Evolutionary conservation across 1,284 basidiomycete genomes (phyloP).

Genomic region (Anthracocystis setariae): DNA sequence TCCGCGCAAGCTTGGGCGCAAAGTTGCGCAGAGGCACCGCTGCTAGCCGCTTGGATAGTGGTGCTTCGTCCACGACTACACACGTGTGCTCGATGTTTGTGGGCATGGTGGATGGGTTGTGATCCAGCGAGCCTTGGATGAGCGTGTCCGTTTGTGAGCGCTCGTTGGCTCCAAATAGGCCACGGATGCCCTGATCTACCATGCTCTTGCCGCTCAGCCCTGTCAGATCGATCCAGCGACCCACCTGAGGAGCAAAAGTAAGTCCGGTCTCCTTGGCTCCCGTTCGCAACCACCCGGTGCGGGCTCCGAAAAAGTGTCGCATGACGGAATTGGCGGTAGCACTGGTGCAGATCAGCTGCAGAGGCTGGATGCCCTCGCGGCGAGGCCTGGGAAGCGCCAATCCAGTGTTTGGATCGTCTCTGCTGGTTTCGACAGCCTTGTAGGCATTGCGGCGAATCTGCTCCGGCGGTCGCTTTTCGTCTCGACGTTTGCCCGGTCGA

Average conservation of each 20-base stretch:
- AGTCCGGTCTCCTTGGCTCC: slow-evolving; percentile 48
- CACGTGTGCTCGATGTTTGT: slow-evolving; percentile 58
- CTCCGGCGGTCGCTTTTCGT: slow-evolving; percentile 55
- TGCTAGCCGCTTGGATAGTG: slow-evolving; percentile 20
- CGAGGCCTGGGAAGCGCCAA: slow-evolving; percentile 42
- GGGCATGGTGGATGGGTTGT: slow-evolving; percentile 42
- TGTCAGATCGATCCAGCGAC: slow-evolving; percentile 64
- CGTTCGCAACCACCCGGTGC: slow-evolving; percentile 65
- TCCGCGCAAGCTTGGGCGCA: slow-evolving; percentile 29
- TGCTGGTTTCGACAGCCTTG: slow-evolving; percentile 40
- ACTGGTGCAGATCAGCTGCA: slow-evolving; percentile 62
- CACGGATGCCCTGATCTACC: slow-evolving; percentile 42
- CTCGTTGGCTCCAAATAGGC: slow-evolving; percentile 38
- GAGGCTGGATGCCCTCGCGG: slow-evolving; percentile 32
- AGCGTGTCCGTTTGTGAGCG: slow-evolving; percentile 31
- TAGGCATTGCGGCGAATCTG: slow-evolving; percentile 53
- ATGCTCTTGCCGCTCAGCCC: slow-evolving; percentile 54
- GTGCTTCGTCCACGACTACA: slow-evolving; percentile 59
- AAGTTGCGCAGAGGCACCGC: slow-evolving; percentile 45
- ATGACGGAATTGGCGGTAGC: slow-evolving; percentile 66
- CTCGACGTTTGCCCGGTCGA: slow-evolving; percentile 32
- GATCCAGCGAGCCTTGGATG: slow-evolving; percentile 24
- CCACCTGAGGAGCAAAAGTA: slow-evolving; percentile 40
- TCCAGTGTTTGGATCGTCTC: slow-evolving; percentile 16
- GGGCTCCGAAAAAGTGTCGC: slow-evolving; percentile 64